These are phyloP conservation scores for Ascochyta koolunga DNA, from an alignment of 2,329 filamentous ascomycete species.

Conservation along the genomic window DNA sequence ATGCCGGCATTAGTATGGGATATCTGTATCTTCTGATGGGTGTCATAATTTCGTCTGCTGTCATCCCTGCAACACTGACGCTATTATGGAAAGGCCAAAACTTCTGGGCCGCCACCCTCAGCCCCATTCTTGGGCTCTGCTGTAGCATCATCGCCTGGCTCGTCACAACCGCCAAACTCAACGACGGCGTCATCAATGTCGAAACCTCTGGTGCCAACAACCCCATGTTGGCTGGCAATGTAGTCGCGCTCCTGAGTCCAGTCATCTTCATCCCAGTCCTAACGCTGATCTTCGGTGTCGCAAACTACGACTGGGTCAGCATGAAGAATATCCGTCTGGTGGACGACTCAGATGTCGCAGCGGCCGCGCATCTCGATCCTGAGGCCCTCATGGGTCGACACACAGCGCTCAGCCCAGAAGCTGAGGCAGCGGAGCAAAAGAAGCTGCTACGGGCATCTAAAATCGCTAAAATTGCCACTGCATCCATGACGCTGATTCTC, in stretches of 20 bases:
- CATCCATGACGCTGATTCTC: constrained; percentile 70
- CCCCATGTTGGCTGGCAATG: constrained; percentile 87
- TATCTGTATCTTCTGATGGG: constrained; percentile 91
- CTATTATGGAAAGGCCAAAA: constrained; percentile 83
- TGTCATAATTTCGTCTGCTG: constrained; percentile 83
- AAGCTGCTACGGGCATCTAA: constrained; percentile 53
- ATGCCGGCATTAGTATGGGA: constrained; percentile 66
- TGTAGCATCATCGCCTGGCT: constrained; percentile 65
- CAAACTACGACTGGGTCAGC: constrained; percentile 82
- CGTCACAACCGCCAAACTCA: constrained; percentile 41
- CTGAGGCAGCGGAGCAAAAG: constrained; percentile 47
- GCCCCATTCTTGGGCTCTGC: constrained; percentile 69
- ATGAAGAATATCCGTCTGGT: constrained; percentile 80
- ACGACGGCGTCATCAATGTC: constrained; percentile 41
- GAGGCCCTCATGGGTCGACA: constrained; percentile 61
- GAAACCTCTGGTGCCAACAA: constrained; percentile 68
- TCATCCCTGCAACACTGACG: constrained; percentile 80
- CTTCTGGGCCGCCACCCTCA: constrained; percentile 72
- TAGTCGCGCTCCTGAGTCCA: constrained; percentile 78
- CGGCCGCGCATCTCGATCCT: constrained; percentile 65
- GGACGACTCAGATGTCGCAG: constrained; percentile 76
- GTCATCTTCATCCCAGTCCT: constrained; percentile 75
- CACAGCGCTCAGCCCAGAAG: constrained; percentile 34
- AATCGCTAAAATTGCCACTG: constrained; percentile 63
- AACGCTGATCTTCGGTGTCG: constrained; percentile 69